Evolutionary conservation across 176 grass and related monocot species (phyloP).

Genomic region (barley (Hordeum vulgare)): MorexV3_pseudomolecules_assembly NC_058521.1:510457768-510458267

Average conservation of each 20-base stretch:
- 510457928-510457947: neutral
- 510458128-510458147: slow-evolving; percentile 74
- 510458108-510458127: slow-evolving; percentile 37
- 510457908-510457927: slow-evolving; percentile 37
- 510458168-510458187: slow-evolving; percentile 55
- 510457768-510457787: slow-evolving; percentile 55
- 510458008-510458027: slow-evolving; percentile 43
- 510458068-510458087: neutral
- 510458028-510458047: slow-evolving; percentile 68
- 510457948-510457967: neutral
- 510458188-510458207: slow-evolving; percentile 74
- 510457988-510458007: slow-evolving; percentile 57
- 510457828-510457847: slow-evolving; percentile 68
- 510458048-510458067: slow-evolving; percentile 66
- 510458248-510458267: neutral
- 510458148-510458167: slow-evolving; percentile 49
- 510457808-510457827: slow-evolving; percentile 65
- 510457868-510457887: slow-evolving; percentile 42
- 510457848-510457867: slow-evolving; percentile 41
- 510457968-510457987: slow-evolving; percentile 35
- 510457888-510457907: slow-evolving; percentile 31
- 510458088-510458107: slow-evolving; percentile 41
- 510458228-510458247: slow-evolving; percentile 35
- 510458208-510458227: slow-evolving; percentile 40
- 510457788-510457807: slow-evolving; percentile 48